phyloP scores from a whole-genome alignment of 164 flowering plant species.

The Kingdonia uniflora region DNA sequence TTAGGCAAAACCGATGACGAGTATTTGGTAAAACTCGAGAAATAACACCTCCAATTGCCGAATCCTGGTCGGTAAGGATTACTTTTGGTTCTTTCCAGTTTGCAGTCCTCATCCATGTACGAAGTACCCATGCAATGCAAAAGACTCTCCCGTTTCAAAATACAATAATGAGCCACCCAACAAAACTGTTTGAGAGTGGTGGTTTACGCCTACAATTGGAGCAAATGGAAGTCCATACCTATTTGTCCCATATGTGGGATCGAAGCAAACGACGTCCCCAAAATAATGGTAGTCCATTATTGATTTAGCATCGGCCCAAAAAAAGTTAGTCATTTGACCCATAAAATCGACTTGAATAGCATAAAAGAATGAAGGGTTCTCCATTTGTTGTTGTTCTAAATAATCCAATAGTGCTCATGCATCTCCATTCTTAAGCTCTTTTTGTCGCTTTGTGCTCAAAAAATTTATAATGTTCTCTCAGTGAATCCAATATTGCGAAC shows the following conservation, averaged over 20 bases:
- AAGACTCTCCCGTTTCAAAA: not conserved
- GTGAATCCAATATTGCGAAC: not conserved
- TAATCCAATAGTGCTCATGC: not conserved
- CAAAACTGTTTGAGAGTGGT: not conserved
- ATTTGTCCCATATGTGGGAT: no score
- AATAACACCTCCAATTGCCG: not conserved
- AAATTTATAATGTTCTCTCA: not conserved
- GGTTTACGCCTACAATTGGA: constrained; percentile 3
- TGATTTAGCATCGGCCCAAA: constrained; percentile 4
- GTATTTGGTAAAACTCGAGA: not conserved
- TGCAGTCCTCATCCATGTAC: not conserved
- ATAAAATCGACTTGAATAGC: constrained; percentile 2
- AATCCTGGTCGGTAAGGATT: not conserved
- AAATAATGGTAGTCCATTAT: no score
- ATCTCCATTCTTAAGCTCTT: not conserved
- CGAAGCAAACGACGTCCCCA: no score
- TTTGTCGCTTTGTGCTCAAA: not conserved
- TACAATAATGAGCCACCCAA: constrained; percentile 1
- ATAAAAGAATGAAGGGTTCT: no score
- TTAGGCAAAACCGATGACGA: not conserved
- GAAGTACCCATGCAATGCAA: not conserved
- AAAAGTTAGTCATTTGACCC: constrained; percentile 1
- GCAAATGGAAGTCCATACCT: constrained; percentile 1
- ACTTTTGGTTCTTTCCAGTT: no score
- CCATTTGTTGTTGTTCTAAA: no score